Evolutionary conservation across 208 protist genomes (phyloP).

Genomic region (Crithidia brevicula): DNA sequence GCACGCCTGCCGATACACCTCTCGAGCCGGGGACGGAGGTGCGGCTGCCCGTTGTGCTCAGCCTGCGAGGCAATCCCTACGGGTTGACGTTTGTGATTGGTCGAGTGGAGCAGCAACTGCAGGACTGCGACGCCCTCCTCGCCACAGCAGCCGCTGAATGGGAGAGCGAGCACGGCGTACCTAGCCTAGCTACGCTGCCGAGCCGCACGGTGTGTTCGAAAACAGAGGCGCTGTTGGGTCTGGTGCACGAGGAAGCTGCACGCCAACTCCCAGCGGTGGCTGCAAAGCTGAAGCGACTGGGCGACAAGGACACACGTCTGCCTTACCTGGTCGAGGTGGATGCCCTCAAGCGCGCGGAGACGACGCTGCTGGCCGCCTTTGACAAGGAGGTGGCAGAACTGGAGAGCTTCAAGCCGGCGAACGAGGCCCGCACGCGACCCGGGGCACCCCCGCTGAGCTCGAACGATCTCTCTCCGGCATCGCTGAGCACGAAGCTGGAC

Average conservation of each 20-base stretch:
- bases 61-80: conserved; percentile 23
- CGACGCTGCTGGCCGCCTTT: conserved; percentile 40
- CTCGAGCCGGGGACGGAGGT: conserved; percentile 56
- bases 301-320: conserved; percentile 38
- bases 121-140: conserved; percentile 37
- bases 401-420: conserved; percentile 31
- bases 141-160: conserved; percentile 31
- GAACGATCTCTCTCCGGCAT: conserved; percentile 36
- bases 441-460: neutral
- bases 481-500: conserved; percentile 44
- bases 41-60: conserved; percentile 40
- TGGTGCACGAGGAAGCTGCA: conserved; percentile 50
- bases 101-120: conserved; percentile 47
- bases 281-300: conserved; percentile 30
- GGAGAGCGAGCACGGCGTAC: conserved; percentile 18
- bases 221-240: conserved; percentile 52
- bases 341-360: conserved; percentile 38
- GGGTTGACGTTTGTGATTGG: conserved; percentile 56
- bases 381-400: conserved; percentile 15
- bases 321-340: conserved; percentile 68
- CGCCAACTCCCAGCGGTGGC: conserved; percentile 55
- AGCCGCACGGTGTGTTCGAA: conserved; percentile 51
- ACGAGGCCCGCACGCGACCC: neutral
- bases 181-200: conserved; percentile 39
- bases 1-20: conserved; percentile 21